Evolutionary conservation across 306 rosid species (phyloP).

Genomic region (Pueraria montana): DNA sequence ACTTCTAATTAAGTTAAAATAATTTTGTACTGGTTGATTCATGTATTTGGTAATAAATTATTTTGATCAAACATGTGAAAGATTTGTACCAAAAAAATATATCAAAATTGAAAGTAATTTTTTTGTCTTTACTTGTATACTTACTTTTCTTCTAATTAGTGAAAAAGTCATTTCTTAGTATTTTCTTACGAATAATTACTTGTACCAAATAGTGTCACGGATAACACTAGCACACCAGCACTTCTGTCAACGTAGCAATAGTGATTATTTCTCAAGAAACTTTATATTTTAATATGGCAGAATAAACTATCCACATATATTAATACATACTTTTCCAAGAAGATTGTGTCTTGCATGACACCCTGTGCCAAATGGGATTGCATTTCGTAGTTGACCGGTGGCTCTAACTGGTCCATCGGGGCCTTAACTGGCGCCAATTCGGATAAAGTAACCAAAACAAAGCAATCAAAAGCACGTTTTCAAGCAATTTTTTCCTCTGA

Average conservation of each 20-base stretch:
- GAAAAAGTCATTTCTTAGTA: not conserved
- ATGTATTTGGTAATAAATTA: too few relatives aligned
- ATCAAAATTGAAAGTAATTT: too few relatives aligned
- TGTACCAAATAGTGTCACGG: not conserved
- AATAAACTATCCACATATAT: not conserved
- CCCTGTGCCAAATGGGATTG: not conserved
- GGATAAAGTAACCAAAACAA: not conserved
- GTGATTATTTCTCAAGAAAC: not conserved
- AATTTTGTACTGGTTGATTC: too few relatives aligned
- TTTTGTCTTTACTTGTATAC: too few relatives aligned
- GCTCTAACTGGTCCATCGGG: not conserved
- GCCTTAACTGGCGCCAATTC: conserved; percentile 38
- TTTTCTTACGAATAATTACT: not conserved
- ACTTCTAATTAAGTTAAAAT: too few relatives aligned
- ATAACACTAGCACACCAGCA: not conserved
- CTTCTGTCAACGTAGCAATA: not conserved
- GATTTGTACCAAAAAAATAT: too few relatives aligned
- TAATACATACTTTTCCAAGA: not conserved
- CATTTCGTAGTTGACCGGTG: not conserved
- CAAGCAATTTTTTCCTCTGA: not conserved
- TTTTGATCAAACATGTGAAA: too few relatives aligned
- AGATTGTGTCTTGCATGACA: conserved; percentile 13
- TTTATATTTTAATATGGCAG: not conserved
- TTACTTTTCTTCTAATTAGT: not conserved
- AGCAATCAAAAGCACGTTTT: not conserved